Conservation (phyloP, 305 asterid species). For the Fraxinus greggii region DNA sequence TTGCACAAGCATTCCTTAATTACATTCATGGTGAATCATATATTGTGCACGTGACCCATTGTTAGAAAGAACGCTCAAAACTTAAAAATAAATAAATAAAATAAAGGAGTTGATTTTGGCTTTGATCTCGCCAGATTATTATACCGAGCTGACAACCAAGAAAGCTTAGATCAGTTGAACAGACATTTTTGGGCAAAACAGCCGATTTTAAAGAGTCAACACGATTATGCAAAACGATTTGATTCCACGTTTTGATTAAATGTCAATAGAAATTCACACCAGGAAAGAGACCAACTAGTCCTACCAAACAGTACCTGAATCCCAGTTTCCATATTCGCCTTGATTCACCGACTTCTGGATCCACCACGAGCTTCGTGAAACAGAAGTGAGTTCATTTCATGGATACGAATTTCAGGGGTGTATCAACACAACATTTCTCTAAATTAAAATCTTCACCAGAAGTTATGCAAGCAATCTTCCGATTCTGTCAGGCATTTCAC, state of each 20-base stretch:
- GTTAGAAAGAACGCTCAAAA: neutral
- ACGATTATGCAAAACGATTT: neutral
- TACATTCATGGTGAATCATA: neutral
- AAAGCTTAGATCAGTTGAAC: neutral
- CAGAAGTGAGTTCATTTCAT: neutral
- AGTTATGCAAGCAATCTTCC: neutral
- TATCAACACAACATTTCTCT: neutral
- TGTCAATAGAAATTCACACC: neutral
- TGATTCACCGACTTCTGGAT: neutral
- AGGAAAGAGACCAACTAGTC: neutral
- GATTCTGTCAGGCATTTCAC: neutral
- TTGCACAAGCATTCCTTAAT: neutral
- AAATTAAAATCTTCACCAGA: neutral
- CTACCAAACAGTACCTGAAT: neutral
- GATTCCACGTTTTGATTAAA: neutral
- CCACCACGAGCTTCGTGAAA: neutral
- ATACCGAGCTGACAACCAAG: neutral
- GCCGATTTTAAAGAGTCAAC: neutral
- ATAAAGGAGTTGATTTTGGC: neutral
- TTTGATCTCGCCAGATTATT: neutral
- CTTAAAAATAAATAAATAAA: no score
- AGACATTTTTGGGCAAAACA: neutral
- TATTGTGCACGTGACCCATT: neutral
- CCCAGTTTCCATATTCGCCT: neutral
- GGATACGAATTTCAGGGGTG: neutral